Conservation (phyloP, 1,139 yeast genomes). For the Yamadazyma jaroonii region DNA sequence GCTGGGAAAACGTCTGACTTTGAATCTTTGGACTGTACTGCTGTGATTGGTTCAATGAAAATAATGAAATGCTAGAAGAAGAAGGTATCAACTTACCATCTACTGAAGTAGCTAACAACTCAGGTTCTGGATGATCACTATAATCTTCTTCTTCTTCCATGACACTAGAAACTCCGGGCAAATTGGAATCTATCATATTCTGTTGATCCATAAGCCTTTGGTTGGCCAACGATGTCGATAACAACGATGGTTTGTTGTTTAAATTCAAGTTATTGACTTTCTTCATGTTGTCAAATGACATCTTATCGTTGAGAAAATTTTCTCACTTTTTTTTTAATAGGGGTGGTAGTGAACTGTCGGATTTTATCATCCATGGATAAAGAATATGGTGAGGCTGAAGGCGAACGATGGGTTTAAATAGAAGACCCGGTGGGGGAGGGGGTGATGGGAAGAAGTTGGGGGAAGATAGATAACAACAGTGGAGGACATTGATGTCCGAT, state of each 20-base stretch:
- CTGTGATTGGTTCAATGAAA: conserved; percentile 37
- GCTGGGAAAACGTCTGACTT: conserved; percentile 7
- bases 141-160: background rate
- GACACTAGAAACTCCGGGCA: too few relatives aligned
- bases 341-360: background rate
- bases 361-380: too few relatives aligned
- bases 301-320: conserved; percentile 1
- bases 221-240: conserved; percentile 16
- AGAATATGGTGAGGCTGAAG: too few relatives aligned
- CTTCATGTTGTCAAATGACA: conserved; percentile 18
- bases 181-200: too few relatives aligned
- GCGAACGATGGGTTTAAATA: too few relatives aligned
- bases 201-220: conserved; percentile 7
- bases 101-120: conserved; percentile 51
- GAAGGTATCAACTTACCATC: conserved; percentile 53
- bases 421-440: background rate
- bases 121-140: conserved; percentile 37
- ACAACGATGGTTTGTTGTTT: conserved; percentile 13
- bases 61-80: conserved; percentile 51
- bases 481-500: too few relatives aligned
- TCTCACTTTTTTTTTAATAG: background rate
- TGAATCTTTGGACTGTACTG: conserved; percentile 9
- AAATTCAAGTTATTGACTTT: conserved; percentile 15
- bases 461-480: too few relatives aligned
- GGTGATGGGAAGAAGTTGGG: background rate